These are phyloP conservation scores for Zoysia pacifica DNA, from an alignment of 176 grass and related monocot species.

Conservation along the genomic window DNA sequence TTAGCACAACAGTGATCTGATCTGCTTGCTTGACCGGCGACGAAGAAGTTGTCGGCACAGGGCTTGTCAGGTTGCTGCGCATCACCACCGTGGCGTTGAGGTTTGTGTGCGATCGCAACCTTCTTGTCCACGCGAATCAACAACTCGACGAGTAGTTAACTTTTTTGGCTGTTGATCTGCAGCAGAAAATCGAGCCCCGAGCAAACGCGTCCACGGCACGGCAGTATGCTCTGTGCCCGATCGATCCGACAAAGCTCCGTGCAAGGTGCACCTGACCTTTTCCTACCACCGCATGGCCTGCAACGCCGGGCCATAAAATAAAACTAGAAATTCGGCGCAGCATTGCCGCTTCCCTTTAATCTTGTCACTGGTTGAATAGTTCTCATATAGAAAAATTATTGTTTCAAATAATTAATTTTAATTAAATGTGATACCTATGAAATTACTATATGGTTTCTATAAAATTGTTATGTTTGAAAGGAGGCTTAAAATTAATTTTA, in stretches of 20 bases:
- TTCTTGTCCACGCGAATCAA: neutral
- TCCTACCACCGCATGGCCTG: neutral
- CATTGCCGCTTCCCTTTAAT: too few species aligned
- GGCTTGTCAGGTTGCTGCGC: neutral
- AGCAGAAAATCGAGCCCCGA: neutral
- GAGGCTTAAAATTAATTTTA: too few species aligned
- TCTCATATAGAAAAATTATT: too few species aligned
- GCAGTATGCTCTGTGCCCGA: neutral
- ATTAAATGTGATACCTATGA: too few species aligned
- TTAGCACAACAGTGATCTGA: neutral
- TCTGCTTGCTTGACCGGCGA: too few species aligned
- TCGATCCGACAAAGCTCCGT: neutral
- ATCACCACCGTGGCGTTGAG: neutral
- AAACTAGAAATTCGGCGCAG: neutral
- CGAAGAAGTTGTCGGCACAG: neutral
- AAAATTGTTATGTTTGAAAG: too few species aligned
- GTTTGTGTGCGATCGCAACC: neutral
- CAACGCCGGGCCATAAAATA: neutral
- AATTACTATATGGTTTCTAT: too few species aligned
- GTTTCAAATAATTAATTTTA: too few species aligned
- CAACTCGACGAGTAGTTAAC: neutral
- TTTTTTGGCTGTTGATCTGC: neutral
- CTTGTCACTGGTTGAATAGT: too few species aligned
- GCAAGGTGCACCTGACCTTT: neutral
- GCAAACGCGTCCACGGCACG: neutral